Evolutionary conservation across 306 rosid species (phyloP), one percentile per base, ranked within the genome.

Genomic region (Acacia confusa): DNA sequence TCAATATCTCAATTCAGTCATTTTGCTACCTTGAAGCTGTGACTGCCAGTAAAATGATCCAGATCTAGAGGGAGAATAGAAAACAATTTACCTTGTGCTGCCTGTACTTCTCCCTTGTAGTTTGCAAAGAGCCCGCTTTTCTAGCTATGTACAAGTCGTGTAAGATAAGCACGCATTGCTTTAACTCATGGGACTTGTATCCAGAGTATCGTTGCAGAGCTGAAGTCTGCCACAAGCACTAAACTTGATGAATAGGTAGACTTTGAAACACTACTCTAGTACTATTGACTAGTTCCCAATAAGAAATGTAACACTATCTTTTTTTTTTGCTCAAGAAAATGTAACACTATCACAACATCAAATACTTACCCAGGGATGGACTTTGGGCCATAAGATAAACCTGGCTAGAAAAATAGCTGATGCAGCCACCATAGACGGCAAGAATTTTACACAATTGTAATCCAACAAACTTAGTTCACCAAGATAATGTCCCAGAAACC

Each of bases 391-490:
- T 43, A 86, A 52, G 5, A 92, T 88, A 79, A 88, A 92, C 74
- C 88, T 91, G 10, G 97, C 88, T 38, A 92, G 91, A 86, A 90
- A 91, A 17, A 86, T 72, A 10, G 65, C 92, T 1, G 98, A 89
- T 0, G 97, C 95, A 40, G 97, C 97, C 66, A 95, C 86, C 88
- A 95, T 45, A 24, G 97, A 95, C 67, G 97, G 97, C 79, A 92
- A 80, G 78, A 86, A 91, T 71, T 77, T 89, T 10, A 92, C 78
- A 76, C 92, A 90, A 40, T 47, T 65, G 70, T 90, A 91, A 9
- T 95, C 98, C 66, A 95, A 60, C 86, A 95, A 84, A 61, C 98
- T 95, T 47, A 95, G 85, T 85, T 95, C 98, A 2, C 94, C 97
- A 61, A 92, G 91, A 84, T 95, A 95, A 77, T 70, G 76, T 41